A percentile compares a stretch with the other conserved stretches of the same genome.
Conservation (phyloP, 176 grass and related monocot genomes). For the Triticum turgidum region DNA sequence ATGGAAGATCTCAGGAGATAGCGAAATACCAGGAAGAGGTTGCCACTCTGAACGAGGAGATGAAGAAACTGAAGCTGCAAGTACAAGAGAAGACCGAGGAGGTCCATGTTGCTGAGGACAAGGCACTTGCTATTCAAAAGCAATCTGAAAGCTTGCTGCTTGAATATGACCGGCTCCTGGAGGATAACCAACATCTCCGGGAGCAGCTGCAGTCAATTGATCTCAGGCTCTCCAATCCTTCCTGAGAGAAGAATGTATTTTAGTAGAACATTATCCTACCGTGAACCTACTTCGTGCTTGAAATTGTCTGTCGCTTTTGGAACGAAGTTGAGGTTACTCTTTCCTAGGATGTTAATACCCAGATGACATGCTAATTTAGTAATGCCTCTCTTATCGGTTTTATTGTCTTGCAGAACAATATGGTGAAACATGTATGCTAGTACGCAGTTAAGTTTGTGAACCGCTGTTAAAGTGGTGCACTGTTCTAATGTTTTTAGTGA, state of each 20-base stretch:
- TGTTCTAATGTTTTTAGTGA: background rate
- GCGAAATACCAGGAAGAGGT: slow-evolving; percentile 51
- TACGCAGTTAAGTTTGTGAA: background rate
- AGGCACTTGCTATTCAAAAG: slow-evolving; percentile 50
- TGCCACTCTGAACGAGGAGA: slow-evolving; percentile 50
- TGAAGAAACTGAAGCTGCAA: slow-evolving; percentile 65
- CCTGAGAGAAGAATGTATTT: slow-evolving; percentile 47
- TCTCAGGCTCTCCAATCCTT: slow-evolving; percentile 45
- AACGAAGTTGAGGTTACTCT: background rate
- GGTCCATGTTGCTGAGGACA: slow-evolving; percentile 51
- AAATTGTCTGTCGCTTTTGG: slow-evolving; percentile 6
- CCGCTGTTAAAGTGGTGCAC: too few species aligned
- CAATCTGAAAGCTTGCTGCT: slow-evolving; percentile 78
- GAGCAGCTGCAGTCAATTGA: slow-evolving; percentile 68
- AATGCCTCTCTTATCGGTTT: background rate
- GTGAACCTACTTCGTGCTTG: slow-evolving; percentile 6
- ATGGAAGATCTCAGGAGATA: slow-evolving; percentile 42
- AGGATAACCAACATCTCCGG: slow-evolving; percentile 83
- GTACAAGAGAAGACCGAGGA: slow-evolving; percentile 58
- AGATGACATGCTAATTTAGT: slow-evolving; percentile 8
- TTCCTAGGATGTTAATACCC: slow-evolving; percentile 11
- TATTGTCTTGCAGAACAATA: background rate
- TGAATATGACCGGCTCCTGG: slow-evolving; percentile 76
- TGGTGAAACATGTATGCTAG: slow-evolving; percentile 11
- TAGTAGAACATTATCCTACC: slow-evolving; percentile 11